Percentiles rank a stretch among this genome's conserved stretches.
These are phyloP conservation scores for Caryopteris hybrid DNA, from an alignment of 305 asterid genomes.

Conservation along the genomic window DNA sequence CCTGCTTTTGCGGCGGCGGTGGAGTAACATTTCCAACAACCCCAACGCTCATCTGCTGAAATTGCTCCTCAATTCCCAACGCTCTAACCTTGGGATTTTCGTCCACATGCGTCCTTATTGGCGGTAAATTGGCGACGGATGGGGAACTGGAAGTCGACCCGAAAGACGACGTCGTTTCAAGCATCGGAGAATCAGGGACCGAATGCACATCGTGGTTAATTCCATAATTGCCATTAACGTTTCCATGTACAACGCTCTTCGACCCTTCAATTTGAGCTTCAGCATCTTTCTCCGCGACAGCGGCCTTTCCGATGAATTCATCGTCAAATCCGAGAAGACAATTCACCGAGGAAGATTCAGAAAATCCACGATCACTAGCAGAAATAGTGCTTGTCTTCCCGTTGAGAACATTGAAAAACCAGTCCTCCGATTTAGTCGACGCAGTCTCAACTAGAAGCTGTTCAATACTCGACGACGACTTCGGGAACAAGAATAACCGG, in stretches of 20 bases:
- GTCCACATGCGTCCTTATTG: slow-evolving; percentile 50
- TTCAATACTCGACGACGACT: slow-evolving; percentile 32
- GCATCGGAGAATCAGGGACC: slow-evolving; percentile 67
- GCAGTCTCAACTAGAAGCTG: slow-evolving; percentile 37
- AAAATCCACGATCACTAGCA: slow-evolving; percentile 41
- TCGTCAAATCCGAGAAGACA: slow-evolving; percentile 75
- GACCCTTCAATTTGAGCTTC: slow-evolving; percentile 33
- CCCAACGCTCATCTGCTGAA: slow-evolving; percentile 55
- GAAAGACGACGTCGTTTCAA: slow-evolving; percentile 69
- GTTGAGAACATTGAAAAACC: slow-evolving; percentile 66
- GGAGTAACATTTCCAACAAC: slow-evolving; percentile 20
- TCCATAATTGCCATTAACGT: not conserved
- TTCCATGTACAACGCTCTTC: slow-evolving; percentile 29
- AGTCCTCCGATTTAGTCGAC: slow-evolving; percentile 61
- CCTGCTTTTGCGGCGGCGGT: slow-evolving; percentile 33
- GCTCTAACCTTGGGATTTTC: slow-evolving; percentile 36
- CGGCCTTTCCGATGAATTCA: slow-evolving; percentile 32
- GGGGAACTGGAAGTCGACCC: slow-evolving; percentile 76
- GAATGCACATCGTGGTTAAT: slow-evolving; percentile 52
- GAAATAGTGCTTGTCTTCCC: slow-evolving; percentile 29
- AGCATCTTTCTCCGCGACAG: slow-evolving; percentile 29
- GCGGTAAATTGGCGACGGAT: slow-evolving; percentile 57
- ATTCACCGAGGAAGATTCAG: slow-evolving; percentile 76
- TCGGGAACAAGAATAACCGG: slow-evolving; percentile 63
- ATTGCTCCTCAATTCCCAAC: slow-evolving; percentile 69